Evolutionary conservation across 345 rosid genomes (phyloP).

Genomic region (Balakata baccata): DNA sequence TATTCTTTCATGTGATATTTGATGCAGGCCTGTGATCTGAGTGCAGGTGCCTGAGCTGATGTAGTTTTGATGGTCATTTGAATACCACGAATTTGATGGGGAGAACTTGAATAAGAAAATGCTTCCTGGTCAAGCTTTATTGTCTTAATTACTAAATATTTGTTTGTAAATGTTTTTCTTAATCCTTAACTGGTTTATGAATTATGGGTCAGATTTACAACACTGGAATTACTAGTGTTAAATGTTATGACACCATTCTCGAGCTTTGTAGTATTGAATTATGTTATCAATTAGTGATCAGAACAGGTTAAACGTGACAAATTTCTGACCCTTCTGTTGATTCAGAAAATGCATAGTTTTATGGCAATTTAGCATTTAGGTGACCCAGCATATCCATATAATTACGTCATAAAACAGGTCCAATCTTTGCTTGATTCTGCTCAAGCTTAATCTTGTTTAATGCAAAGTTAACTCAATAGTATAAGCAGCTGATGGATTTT

Average conservation of each 20-base stretch:
- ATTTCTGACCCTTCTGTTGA: too few relatives aligned
- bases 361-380: too few relatives aligned
- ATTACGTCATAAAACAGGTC: too few relatives aligned
- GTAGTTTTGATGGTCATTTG: neutral
- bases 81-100: neutral
- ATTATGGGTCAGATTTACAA: neutral
- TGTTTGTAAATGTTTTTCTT: neutral
- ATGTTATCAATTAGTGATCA: neutral
- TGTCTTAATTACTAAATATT: neutral
- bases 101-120: neutral
- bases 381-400: too few relatives aligned
- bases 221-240: neutral
- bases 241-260: neutral
- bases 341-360: too few relatives aligned
- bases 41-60: neutral
- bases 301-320: neutral
- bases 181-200: neutral
- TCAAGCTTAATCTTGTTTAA: too few relatives aligned
- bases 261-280: too few relatives aligned
- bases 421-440: too few relatives aligned
- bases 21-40: neutral
- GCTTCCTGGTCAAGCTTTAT: neutral
- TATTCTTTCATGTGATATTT: neutral
- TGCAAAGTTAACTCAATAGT: too few relatives aligned
- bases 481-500: too few relatives aligned